Evolutionary conservation across 345 rosid species (phyloP), one percentile per base, ranked within the genome.

Genomic region (Arabidopsis thaliana): DNA sequence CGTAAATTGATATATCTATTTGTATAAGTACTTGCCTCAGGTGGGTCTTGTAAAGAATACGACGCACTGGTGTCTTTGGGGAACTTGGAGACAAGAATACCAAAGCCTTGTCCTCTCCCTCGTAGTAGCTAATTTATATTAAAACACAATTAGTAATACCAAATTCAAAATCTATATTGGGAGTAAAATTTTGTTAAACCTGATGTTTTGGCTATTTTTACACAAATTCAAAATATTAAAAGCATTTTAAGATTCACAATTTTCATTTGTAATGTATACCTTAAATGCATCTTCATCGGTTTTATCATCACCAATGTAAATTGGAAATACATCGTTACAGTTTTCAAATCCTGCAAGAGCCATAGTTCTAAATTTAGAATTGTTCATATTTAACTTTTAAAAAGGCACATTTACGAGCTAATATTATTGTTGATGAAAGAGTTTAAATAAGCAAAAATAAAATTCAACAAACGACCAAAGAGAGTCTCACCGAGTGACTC

Each of bases 201-300:
- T 7, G 7, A 34, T 38, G 41, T 38, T 38, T 38, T 8, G 41
- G 41, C 8, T 38, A 37, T 8, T 38, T 8, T 38, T 28, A 28
- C 30, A 28, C 30, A 3, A 2, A 28, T 28, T 1, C 3, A 28
- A 28, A 28, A 28, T 28, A 28, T 28, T 28, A 2, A 44, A 4
- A 44, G 7, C 48, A 12, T 7, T 13, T 44, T 44, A 13, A 44
- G 2, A 44, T 20, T 10, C 23, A 28, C 25, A 42, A 51, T 12
- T 32, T 40, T 71, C 22, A 75, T 30, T 53, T 74, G 4, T 48
- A 48, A 67, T 5, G 32, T 80, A 69, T 87, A 95, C 99, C 98
- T 90, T 90, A 72, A 95, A 95, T 51, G 99, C 99, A 72, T 95
- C 99, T 73, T 95, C 99, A 20, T 95, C 99, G 0, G 97, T 95